Evolutionary conservation across 2,329 filamentous ascomycete genomes (phyloP), one percentile per base, ranked within the genome.

Genomic region (Phaeosphaeriaceae sp.): DNA sequence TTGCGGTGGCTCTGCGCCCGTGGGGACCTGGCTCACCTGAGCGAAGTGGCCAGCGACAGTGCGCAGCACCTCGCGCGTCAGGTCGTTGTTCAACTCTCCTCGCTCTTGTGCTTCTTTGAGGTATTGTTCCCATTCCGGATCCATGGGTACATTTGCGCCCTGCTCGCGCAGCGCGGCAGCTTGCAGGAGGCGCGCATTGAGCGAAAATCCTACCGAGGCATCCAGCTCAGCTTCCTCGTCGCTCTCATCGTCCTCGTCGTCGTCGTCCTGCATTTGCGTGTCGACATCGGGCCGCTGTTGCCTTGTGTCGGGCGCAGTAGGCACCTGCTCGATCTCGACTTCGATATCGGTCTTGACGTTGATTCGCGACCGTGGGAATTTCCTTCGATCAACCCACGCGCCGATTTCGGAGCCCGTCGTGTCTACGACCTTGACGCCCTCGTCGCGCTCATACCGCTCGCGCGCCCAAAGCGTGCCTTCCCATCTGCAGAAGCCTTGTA

Each of bases 391-490:
- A 21, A 87, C 80, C 84, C 85, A 92, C 58, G 86, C 83, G 3
- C 81, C 79, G 56, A 93, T 88, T 22, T 85, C 88, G 67, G 91
- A 88, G 51, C 85, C 86, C 1, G 90, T 89, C 6, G 91, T 92
- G 71, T 94, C 91, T 48, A 80, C 78, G 61, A 94, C 92, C 27
- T 78, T 79, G 57, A 90, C 84, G 33, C 88, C 88, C 69, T 92
- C 89, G 71, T 93, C 91, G 56, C 85, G 84, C 80, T 94, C 91
- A 72, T 88, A 94, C 54, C 90, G 86, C 72, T 93, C 89, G 72
- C 92, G 89, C 60, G 91, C 91, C 91, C 91, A 93, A 61, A 89
- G 88, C 10, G 91, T 93, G 56, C 91, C 91, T 79, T 93, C 91
- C 91, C 91, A 94, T 71, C 91, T 89, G 57, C 91, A 93, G 72